Evolutionary conservation across 495 filamentous ascomycete species (phyloP).

Genomic region (Aspergillus steynii): DNA sequence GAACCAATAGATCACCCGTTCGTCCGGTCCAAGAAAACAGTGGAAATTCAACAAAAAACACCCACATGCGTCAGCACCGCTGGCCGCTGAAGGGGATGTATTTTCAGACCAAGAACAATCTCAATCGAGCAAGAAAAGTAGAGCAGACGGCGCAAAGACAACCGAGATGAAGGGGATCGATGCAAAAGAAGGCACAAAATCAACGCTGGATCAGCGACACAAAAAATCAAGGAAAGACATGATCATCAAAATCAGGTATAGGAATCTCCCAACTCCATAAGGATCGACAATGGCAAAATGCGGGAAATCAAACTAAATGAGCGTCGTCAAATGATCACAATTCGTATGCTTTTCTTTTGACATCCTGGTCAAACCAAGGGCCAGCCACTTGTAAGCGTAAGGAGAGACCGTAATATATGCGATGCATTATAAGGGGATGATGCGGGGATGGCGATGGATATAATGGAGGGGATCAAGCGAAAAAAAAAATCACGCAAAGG

Average conservation of each 20-base stretch:
- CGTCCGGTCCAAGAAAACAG: slow-evolving; percentile 3
- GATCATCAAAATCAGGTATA: slow-evolving; percentile 17
- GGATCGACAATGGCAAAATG: slow-evolving; percentile 21
- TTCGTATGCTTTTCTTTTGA: slow-evolving; percentile 44
- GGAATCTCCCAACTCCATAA: slow-evolving; percentile 22
- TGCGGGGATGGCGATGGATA: slow-evolving; percentile 4
- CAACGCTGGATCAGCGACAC: slow-evolving; percentile 2
- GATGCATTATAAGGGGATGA: slow-evolving; percentile 19
- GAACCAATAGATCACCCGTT: slow-evolving; percentile 3
- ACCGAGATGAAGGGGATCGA: neutral
- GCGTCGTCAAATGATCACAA: slow-evolving; percentile 30
- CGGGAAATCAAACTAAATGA: slow-evolving; percentile 21
- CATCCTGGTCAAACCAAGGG: slow-evolving; percentile 45
- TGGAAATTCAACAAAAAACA: slow-evolving; percentile 4
- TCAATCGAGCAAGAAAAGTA: slow-evolving; percentile 4
- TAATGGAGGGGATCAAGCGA: slow-evolving; percentile 5
- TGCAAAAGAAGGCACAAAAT: slow-evolving; percentile 2
- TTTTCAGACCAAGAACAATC: slow-evolving; percentile 1
- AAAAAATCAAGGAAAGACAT: slow-evolving; percentile 19
- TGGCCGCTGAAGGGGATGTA: slow-evolving; percentile 11
- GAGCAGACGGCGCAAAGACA: neutral
- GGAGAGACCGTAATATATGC: slow-evolving; percentile 25
- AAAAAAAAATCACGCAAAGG: slow-evolving; percentile 2
- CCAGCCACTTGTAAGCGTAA: slow-evolving; percentile 44
- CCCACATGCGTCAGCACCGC: slow-evolving; percentile 19